Conservation (phyloP, 2,329 filamentous ascomycete species). For the Alternaria rosae region DNA sequence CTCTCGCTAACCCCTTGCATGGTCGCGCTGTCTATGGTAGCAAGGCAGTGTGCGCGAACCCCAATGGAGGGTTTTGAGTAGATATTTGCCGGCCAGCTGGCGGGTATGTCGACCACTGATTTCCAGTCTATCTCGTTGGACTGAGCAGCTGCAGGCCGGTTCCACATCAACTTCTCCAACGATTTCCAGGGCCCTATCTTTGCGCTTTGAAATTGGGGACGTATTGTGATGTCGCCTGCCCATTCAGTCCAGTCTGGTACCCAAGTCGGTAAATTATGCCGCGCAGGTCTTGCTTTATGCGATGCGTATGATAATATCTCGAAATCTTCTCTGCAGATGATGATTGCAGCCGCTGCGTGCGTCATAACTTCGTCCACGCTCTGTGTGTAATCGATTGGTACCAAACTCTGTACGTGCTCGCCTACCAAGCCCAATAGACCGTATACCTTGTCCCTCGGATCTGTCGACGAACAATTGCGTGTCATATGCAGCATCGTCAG, state of each 20-base stretch:
- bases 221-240: constrained; percentile 3
- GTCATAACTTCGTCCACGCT: constrained; percentile 18
- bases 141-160: background rate
- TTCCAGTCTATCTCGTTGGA: constrained; percentile 6
- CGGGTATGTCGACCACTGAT: constrained; percentile 6
- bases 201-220: constrained; percentile 10
- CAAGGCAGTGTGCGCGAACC: constrained; percentile 17
- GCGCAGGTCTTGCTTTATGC: background rate
- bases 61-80: constrained; percentile 1
- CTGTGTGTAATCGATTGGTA: constrained; percentile 19
- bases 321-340: constrained; percentile 17
- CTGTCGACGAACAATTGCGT: constrained; percentile 15
- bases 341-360: constrained; percentile 15
- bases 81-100: background rate
- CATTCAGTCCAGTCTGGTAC: constrained; percentile 17
- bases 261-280: constrained; percentile 13
- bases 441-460: constrained; percentile 21
- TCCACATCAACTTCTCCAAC: constrained; percentile 9
- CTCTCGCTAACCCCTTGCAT: background rate
- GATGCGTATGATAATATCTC: constrained; percentile 18
- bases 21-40: constrained; percentile 10
- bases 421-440: constrained; percentile 15
- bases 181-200: constrained; percentile 19
- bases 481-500: constrained; percentile 16
- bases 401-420: constrained; percentile 16